phyloP scores from a whole-genome alignment of 1,139 yeast genomes.

The Arxiozyma slooffiae region DNA sequence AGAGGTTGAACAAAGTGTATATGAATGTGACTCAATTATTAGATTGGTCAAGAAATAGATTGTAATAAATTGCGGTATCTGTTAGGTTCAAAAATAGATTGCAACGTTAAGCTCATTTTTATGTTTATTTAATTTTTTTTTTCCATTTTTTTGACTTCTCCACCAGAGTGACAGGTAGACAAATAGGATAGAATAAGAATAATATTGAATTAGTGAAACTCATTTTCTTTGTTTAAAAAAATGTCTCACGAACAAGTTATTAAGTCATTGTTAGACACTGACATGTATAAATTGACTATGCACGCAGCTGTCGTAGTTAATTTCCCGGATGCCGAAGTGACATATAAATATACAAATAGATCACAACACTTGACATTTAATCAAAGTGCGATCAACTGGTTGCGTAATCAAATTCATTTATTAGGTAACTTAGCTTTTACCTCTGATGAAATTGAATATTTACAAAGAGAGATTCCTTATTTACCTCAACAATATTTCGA shows the following conservation, averaged over 20 bases:
- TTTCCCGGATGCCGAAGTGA: constrained; percentile 54
- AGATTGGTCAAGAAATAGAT: neutral
- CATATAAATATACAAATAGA: constrained; percentile 70
- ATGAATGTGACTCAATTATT: neutral
- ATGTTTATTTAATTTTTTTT: no score
- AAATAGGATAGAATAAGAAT: neutral
- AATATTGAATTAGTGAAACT: neutral
- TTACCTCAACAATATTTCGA: constrained; percentile 56
- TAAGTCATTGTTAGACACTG: constrained; percentile 78
- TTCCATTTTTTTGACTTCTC: neutral
- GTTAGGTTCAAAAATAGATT: no score
- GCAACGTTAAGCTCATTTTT: neutral
- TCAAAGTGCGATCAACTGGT: constrained; percentile 61
- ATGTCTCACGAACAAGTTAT: constrained; percentile 38
- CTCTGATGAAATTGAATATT: constrained; percentile 55
- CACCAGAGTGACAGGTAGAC: neutral
- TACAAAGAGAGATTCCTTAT: constrained; percentile 48
- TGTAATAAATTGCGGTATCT: neutral
- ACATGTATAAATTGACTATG: constrained; percentile 90
- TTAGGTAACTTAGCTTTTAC: constrained; percentile 46
- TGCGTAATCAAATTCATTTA: constrained; percentile 44
- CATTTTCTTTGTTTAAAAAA: no score
- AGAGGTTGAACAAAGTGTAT: neutral
- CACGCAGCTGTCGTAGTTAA: constrained; percentile 85
- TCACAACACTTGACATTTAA: constrained; percentile 62